Conservation (phyloP, 2,329 filamentous ascomycete genomes). For the Fusarium sp. region DNA sequence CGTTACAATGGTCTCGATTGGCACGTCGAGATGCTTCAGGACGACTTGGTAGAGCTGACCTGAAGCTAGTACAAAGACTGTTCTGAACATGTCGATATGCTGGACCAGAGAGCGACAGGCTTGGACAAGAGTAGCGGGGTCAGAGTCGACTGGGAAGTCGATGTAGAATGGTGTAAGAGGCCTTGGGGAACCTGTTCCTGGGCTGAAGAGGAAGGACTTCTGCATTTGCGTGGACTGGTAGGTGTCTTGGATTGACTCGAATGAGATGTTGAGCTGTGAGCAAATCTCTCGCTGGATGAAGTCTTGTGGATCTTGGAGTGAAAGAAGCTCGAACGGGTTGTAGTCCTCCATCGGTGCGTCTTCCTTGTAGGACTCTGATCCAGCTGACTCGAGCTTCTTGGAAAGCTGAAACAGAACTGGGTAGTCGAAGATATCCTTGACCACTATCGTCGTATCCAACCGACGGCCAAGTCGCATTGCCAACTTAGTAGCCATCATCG, state of each 20-base stretch:
- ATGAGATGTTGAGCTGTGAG: background rate
- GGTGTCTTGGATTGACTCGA: background rate
- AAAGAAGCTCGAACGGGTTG: background rate
- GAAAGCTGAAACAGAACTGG: constrained; percentile 8
- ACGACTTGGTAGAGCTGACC: constrained; percentile 12
- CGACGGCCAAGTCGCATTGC: constrained; percentile 4
- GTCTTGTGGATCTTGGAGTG: background rate
- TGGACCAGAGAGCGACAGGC: background rate
- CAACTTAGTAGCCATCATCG: constrained; percentile 15
- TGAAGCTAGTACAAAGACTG: constrained; percentile 1
- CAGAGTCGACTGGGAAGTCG: constrained; percentile 1
- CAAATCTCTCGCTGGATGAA: background rate
- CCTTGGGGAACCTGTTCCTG: background rate
- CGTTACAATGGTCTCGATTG: constrained; percentile 1
- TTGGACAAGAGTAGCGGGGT: background rate
- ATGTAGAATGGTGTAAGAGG: background rate
- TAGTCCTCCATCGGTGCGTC: background rate
- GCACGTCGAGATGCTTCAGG: background rate
- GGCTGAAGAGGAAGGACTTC: constrained; percentile 7
- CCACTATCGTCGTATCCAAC: background rate
- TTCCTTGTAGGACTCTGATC: background rate
- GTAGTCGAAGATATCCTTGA: constrained; percentile 18
- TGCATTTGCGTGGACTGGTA: constrained; percentile 6
- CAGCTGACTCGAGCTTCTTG: background rate
- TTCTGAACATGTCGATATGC: constrained; percentile 20